Percentiles rank a stretch among this genome's conserved stretches.
Evolutionary conservation across 73 alveolate species (phyloP).

Genomic region (Stentor coeruleus): DNA sequence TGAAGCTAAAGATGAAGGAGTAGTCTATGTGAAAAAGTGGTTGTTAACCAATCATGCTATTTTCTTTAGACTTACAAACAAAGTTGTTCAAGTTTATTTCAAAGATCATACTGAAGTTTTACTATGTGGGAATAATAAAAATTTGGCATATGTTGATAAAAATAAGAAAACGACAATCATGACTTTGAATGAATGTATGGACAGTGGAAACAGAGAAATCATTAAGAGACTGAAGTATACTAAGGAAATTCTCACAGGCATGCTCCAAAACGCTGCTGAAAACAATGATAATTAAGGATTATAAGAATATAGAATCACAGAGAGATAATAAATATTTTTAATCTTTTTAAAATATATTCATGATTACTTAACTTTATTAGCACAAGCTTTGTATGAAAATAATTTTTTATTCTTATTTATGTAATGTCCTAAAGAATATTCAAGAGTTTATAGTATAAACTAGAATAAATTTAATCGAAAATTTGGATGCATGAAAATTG

Average conservation of each 20-base stretch:
- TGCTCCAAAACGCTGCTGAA: no score
- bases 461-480: no score
- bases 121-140: constrained; percentile 63
- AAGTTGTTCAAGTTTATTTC: constrained; percentile 85
- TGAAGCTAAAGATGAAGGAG: neutral
- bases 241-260: constrained; percentile 84
- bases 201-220: constrained; percentile 75
- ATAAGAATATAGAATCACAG: no score
- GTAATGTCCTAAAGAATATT: no score
- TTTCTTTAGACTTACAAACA: constrained; percentile 81
- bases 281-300: no score
- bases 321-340: no score
- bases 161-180: constrained; percentile 67
- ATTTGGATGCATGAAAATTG: no score
- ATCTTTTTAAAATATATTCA: no score
- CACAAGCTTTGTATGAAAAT: no score
- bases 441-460: no score
- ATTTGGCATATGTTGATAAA: constrained; percentile 82
- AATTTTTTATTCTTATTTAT: no score
- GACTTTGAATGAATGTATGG: constrained; percentile 67
- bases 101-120: constrained; percentile 89
- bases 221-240: constrained; percentile 77
- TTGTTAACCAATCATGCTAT: constrained; percentile 84
- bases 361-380: no score
- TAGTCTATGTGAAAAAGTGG: constrained; percentile 64